Base-by-base conservation (phyloP, 306 rosid genomes). In the Quercus berberidifolia region DNA sequence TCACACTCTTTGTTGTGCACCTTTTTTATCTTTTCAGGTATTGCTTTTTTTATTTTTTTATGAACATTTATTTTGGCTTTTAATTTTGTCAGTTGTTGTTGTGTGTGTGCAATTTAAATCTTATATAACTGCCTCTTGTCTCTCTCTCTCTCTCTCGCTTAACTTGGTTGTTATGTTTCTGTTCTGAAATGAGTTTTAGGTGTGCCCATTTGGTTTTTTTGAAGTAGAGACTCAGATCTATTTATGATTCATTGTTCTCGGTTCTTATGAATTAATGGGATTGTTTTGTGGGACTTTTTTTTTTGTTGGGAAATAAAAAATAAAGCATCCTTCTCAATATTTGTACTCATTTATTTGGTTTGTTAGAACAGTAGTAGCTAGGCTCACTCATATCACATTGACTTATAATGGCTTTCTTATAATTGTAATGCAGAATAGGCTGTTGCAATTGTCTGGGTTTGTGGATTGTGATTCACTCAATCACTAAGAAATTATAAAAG, bases 201-300 rank as follows among this genome's bases (percentile, higher is more conserved):
- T 74, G 59, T 49, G 76, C 69, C 67, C 55, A 69, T 74, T 83
- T 79, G 72, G 79, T 54, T 59, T 73, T 76, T 76, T 76, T 62
- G 52, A 19, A 38, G 70, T 74, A 64, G 38, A 57, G 19, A 13
- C 38, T 74, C 89, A 86, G 90, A 91, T 91, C 93, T 79, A 73
- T 64, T 35, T 63, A 76, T 58, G 75, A 9, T 13, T 20, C 55
- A 41, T 33, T 57, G 23, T 59, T 67, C 74, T 60, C 20, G 6
- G 75, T 33, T 74, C 5, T 23, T 82, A 68, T 80, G 54, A 49
- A 49, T 49, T 10, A 49, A 68, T 76, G 57, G 63, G 54, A 7
- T 71, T 21, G 46, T 55, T 62, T 71, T 33, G 64, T 38, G 51
- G 49, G 38, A 26, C 55, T 35, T 46, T 21, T 21, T 2, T 20